These are phyloP conservation scores for Prunus davidiana DNA, from an alignment of 306 rosid genomes.

Conservation along the genomic window DNA sequence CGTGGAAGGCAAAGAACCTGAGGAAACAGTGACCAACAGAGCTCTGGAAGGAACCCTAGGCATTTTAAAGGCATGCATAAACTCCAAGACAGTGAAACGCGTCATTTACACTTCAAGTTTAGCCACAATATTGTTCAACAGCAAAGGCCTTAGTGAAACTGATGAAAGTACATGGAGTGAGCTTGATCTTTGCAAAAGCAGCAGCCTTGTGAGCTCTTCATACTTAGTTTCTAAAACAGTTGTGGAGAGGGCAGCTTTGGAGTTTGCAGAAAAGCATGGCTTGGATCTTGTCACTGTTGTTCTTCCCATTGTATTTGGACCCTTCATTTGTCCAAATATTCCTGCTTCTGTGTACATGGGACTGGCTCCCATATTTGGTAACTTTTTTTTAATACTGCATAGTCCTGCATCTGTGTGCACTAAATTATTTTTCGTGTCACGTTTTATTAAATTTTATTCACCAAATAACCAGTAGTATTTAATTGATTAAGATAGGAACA, in stretches of 20 bases:
- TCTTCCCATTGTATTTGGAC: conserved; percentile 49
- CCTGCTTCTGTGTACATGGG: conserved; percentile 32
- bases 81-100: conserved; percentile 41
- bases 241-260: conserved; percentile 47
- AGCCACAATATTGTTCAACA: conserved; percentile 23
- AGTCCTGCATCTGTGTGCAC: too few relatives aligned
- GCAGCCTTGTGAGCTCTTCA: conserved; percentile 21
- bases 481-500: too few relatives aligned
- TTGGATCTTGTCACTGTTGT: conserved; percentile 54
- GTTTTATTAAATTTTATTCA: neutral
- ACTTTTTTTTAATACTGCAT: neutral
- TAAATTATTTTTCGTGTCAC: neutral
- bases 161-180: conserved; percentile 60
- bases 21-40: conserved; percentile 41
- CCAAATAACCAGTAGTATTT: too few relatives aligned
- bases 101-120: conserved; percentile 60
- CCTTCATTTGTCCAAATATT: conserved; percentile 57
- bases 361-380: conserved; percentile 39
- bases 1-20: conserved; percentile 29
- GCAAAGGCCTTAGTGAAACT: conserved; percentile 14
- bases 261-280: conserved; percentile 47
- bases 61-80: conserved; percentile 44
- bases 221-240: conserved; percentile 58
- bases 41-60: conserved; percentile 52
- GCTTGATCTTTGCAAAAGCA: conserved; percentile 22